Conservation (phyloP, 2,329 filamentous ascomycete species). For the Fusarium vanettenii region DNA sequence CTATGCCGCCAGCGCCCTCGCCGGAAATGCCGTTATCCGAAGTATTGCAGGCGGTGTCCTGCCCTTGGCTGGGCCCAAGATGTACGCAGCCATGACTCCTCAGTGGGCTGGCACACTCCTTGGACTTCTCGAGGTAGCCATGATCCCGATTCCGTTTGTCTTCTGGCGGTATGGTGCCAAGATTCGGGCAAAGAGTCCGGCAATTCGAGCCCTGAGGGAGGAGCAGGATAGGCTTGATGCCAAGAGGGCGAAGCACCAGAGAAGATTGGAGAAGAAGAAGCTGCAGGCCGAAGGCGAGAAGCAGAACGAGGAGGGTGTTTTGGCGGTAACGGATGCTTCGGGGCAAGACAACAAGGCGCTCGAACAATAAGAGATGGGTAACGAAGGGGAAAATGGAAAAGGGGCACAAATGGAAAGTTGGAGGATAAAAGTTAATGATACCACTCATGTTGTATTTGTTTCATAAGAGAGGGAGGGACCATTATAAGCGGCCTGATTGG, state of each 20-base stretch:
- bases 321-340: constrained; percentile 6
- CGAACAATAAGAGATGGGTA: not conserved
- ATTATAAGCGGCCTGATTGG: not conserved
- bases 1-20: constrained; percentile 83
- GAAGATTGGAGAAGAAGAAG: constrained; percentile 33
- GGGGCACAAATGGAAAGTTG: not conserved
- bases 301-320: constrained; percentile 13
- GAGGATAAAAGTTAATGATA: not conserved
- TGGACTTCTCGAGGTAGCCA: constrained; percentile 76
- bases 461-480: not conserved
- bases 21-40: constrained; percentile 81
- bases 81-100: constrained; percentile 77
- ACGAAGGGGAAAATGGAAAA: not conserved
- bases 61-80: constrained; percentile 77
- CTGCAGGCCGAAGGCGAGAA: constrained; percentile 7
- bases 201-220: constrained; percentile 58
- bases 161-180: constrained; percentile 74
- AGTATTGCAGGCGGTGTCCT: constrained; percentile 81
- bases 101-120: constrained; percentile 85
- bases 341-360: not conserved
- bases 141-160: constrained; percentile 83
- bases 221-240: constrained; percentile 54
- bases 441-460: not conserved
- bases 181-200: constrained; percentile 63
- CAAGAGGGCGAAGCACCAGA: constrained; percentile 47